Percentiles rank a stretch among this genome's conserved stretches.
These are phyloP conservation scores for Candida saitoana DNA, from an alignment of 805 yeast genomes.

Conservation along the genomic window DNA sequence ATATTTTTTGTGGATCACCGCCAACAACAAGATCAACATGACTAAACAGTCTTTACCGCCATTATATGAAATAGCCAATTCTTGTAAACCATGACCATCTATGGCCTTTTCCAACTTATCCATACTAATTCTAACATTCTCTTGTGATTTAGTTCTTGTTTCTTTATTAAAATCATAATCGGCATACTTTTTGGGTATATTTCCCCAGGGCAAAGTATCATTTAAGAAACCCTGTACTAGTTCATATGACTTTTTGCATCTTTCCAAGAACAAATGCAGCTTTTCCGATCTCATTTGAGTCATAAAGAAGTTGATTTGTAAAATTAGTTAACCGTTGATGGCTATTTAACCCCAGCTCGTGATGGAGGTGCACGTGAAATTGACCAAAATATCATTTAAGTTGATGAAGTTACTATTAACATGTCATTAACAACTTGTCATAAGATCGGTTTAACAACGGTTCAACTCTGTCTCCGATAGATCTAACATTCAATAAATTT, in stretches of 20 bases:
- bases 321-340: too few species aligned
- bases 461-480: too few species aligned
- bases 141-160: slow-evolving; percentile 22
- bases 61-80: slow-evolving; percentile 79
- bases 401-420: not conserved
- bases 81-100: slow-evolving; percentile 33
- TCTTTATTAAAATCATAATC: slow-evolving; percentile 19
- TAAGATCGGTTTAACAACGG: too few species aligned
- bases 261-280: slow-evolving; percentile 11
- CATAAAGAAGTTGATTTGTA: too few species aligned
- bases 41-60: slow-evolving; percentile 98
- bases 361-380: not conserved
- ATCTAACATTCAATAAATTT: too few species aligned
- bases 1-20: slow-evolving; percentile 39
- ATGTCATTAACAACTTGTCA: too few species aligned
- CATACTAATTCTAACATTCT: slow-evolving; percentile 25
- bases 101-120: slow-evolving; percentile 25
- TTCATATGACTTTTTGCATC: slow-evolving; percentile 30
- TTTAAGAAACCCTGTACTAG: slow-evolving; percentile 28
- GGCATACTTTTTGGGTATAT: slow-evolving; percentile 13
- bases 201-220: slow-evolving; percentile 26
- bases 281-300: slow-evolving; percentile 5
- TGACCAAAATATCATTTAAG: not conserved
- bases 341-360: too few species aligned
- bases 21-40: slow-evolving; percentile 69